phyloP scores from a whole-genome alignment of 257 asterid genomes.

The Jacaranda mimosifolia region DNA sequence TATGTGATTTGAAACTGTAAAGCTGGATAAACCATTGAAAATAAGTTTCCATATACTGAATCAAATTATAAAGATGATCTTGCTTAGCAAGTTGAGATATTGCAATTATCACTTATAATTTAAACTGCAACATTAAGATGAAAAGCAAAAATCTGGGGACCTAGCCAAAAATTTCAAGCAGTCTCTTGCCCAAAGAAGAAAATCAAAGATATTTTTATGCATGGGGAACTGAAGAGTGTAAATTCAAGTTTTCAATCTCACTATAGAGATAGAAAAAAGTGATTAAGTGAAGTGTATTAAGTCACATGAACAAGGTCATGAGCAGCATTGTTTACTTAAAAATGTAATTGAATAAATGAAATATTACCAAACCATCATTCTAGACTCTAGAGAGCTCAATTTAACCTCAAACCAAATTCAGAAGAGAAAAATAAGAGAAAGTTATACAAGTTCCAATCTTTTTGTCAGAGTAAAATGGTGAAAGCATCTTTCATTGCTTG shows the following conservation, averaged over 20 bases:
- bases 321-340: slow-evolving; percentile 25
- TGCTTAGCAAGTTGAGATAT: neutral
- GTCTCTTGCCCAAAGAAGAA: neutral
- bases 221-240: slow-evolving; percentile 17
- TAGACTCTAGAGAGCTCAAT: neutral
- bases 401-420: neutral
- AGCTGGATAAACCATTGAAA: slow-evolving; percentile 7
- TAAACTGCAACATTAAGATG: slow-evolving; percentile 12
- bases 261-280: neutral
- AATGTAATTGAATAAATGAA: neutral
- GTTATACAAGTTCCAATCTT: slow-evolving; percentile 2
- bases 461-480: slow-evolving; percentile 16
- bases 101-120: slow-evolving; percentile 16
- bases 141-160: neutral
- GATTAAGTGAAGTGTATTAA: slow-evolving; percentile 15
- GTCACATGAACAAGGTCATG: slow-evolving; percentile 12
- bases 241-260: slow-evolving; percentile 11
- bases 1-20: slow-evolving; percentile 38
- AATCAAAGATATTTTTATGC: slow-evolving; percentile 20
- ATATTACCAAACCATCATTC: slow-evolving; percentile 19
- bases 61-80: slow-evolving; percentile 16
- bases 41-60: slow-evolving; percentile 3
- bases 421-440: neutral
- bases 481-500: slow-evolving; percentile 20
- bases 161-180: slow-evolving; percentile 14